A percentile compares a stretch with the other conserved stretches of the same genome.
Conservation (phyloP, 116 monocot species). For the Trichopus zeylanicus region DNA sequence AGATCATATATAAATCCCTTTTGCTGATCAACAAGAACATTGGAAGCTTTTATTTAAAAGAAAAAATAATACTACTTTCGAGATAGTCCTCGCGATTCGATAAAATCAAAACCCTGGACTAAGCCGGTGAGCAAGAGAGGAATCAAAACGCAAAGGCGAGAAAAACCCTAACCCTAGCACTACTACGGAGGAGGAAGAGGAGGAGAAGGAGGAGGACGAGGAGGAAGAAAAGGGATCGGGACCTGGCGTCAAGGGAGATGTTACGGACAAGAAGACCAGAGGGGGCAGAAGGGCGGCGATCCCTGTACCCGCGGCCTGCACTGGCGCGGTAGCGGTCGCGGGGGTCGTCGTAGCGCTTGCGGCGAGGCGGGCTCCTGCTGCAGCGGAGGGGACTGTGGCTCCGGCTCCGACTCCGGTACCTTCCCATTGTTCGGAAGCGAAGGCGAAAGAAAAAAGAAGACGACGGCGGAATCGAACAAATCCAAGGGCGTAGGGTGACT, state of each 20-base stretch:
- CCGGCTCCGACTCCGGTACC: conserved; percentile 43
- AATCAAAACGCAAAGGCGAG: background rate
- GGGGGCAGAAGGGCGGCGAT: conserved; percentile 39
- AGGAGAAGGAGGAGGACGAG: background rate
- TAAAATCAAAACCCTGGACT: background rate
- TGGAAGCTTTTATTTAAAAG: background rate
- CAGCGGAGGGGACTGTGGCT: conserved; percentile 42
- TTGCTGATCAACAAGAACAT: background rate
- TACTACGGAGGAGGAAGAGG: background rate
- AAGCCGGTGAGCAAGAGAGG: background rate
- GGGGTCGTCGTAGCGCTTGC: conserved; percentile 59
- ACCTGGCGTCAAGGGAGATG: conserved; percentile 86
- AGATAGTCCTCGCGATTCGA: too few relatives aligned
- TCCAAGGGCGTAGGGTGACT: too few relatives aligned
- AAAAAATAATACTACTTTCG: too few relatives aligned
- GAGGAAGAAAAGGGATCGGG: background rate
- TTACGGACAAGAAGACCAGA: conserved; percentile 87
- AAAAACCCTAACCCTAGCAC: background rate
- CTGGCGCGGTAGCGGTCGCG: conserved; percentile 20
- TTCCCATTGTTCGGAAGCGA: conserved; percentile 20
- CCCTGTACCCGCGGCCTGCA: conserved; percentile 23
- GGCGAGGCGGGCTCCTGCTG: conserved; percentile 47
- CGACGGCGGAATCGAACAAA: background rate
- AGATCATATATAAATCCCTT: background rate
- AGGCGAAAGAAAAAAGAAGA: background rate